Evolutionary conservation across 2,329 filamentous ascomycete genomes (phyloP).

Genomic region (Dactylellina haptotyla): DNA sequence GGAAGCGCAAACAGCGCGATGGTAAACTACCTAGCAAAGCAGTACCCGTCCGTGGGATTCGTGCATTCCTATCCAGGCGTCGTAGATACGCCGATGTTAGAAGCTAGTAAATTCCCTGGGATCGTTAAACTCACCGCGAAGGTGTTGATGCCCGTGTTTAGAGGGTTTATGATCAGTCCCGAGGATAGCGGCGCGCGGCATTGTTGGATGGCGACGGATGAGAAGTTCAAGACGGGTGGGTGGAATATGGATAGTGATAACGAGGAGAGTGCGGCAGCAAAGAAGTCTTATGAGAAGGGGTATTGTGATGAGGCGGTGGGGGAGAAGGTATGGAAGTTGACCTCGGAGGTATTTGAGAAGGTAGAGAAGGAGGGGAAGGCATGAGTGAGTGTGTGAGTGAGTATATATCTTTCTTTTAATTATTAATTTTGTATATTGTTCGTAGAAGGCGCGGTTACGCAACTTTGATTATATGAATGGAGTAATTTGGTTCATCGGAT

Average conservation of each 20-base stretch:
- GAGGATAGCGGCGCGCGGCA: slow-evolving; percentile 56
- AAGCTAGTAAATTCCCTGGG: slow-evolving; percentile 59
- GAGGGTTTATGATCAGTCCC: slow-evolving; percentile 34
- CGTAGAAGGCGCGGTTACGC: too few species aligned
- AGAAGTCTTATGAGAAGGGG: slow-evolving; percentile 17
- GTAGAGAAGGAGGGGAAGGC: slow-evolving; percentile 38
- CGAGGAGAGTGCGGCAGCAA: slow-evolving; percentile 38
- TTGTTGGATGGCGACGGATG: slow-evolving; percentile 54
- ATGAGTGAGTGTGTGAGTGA: background rate
- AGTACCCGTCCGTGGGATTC: slow-evolving; percentile 59
- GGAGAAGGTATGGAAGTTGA: slow-evolving; percentile 55
- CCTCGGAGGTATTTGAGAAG: slow-evolving; percentile 44
- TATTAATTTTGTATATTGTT: background rate
- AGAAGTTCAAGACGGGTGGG: slow-evolving; percentile 55
- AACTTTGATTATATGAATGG: too few species aligned
- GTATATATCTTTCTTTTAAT: background rate
- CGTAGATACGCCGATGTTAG: slow-evolving; percentile 60
- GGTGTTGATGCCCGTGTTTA: slow-evolving; percentile 55
- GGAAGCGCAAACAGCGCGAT: slow-evolving; percentile 62
- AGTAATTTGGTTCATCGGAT: too few species aligned
- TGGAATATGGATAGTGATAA: slow-evolving; percentile 54
- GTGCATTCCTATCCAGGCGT: slow-evolving; percentile 63
- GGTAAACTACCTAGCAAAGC: slow-evolving; percentile 60
- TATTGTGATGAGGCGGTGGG: slow-evolving; percentile 46
- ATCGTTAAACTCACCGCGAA: slow-evolving; percentile 55